Conservation (phyloP, 2,329 filamentous ascomycete genomes). For the Cephalotrichum gorgonifer region DNA sequence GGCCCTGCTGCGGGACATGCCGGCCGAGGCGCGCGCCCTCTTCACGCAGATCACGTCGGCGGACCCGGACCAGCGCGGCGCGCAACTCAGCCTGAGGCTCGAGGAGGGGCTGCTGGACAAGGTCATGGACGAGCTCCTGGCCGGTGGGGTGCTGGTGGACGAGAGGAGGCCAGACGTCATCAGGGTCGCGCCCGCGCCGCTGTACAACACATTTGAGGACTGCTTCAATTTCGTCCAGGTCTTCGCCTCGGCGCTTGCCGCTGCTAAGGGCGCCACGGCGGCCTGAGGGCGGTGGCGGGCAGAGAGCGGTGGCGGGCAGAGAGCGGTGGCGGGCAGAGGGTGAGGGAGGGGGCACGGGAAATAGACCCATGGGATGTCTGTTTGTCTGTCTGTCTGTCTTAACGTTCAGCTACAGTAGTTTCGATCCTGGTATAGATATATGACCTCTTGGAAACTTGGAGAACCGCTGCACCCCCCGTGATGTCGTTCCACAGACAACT, state of each 20-base stretch:
- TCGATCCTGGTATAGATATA: no score
- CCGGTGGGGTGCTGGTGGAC: slow-evolving; percentile 63
- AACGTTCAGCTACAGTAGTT: no score
- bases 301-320: not conserved
- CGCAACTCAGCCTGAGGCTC: slow-evolving; percentile 65
- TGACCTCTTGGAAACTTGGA: no score
- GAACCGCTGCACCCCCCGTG: no score
- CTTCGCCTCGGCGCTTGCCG: slow-evolving; percentile 14
- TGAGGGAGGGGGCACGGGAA: no score
- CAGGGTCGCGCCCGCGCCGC: slow-evolving; percentile 64
- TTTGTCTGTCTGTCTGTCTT: no score
- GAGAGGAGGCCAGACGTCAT: slow-evolving; percentile 74
- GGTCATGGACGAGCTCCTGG: slow-evolving; percentile 52
- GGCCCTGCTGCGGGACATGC: slow-evolving; percentile 36
- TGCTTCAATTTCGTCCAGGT: slow-evolving; percentile 20
- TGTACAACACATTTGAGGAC: slow-evolving; percentile 72
- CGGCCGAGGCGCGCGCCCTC: slow-evolving; percentile 14
- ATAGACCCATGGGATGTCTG: no score
- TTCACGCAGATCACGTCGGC: slow-evolving; percentile 57
- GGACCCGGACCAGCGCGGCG: slow-evolving; percentile 55
- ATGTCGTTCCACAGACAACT: no score
- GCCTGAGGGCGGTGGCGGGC: not conserved
- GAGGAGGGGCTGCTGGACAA: slow-evolving; percentile 48
- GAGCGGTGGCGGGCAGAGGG: not conserved
- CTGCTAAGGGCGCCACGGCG: not conserved